Evolutionary conservation across 345 rosid species (phyloP).

Genomic region (Rhizophora mangle): DNA sequence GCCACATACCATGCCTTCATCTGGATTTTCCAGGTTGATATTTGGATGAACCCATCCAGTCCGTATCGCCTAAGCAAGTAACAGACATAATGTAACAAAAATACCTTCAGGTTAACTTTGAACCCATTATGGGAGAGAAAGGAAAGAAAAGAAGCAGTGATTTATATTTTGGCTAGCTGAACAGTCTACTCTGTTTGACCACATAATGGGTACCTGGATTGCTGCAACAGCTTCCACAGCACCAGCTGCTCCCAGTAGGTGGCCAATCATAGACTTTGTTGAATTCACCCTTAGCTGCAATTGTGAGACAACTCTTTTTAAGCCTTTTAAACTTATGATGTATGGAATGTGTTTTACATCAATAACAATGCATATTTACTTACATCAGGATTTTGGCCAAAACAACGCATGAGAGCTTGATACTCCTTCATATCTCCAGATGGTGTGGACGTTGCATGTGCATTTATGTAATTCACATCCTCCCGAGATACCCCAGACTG

Average conservation of each 20-base stretch:
- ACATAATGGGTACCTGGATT: slow-evolving; percentile 54
- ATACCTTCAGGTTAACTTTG: background rate
- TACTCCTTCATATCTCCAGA: slow-evolving; percentile 88
- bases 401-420: slow-evolving; percentile 69
- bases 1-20: slow-evolving; percentile 63
- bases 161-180: background rate
- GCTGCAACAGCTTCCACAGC: slow-evolving; percentile 88
- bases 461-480: slow-evolving; percentile 80
- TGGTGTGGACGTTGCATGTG: slow-evolving; percentile 91
- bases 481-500: slow-evolving; percentile 64
- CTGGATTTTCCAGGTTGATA: slow-evolving; percentile 85
- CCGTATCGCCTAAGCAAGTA: slow-evolving; percentile 62
- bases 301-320: slow-evolving; percentile 12
- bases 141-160: background rate
- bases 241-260: slow-evolving; percentile 91
- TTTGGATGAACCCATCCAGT: slow-evolving; percentile 98
- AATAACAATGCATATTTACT: slow-evolving; percentile 11
- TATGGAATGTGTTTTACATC: background rate
- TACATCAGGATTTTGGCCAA: slow-evolving; percentile 80
- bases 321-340: slow-evolving; percentile 11
- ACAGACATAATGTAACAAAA: background rate
- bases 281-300: slow-evolving; percentile 76
- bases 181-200: background rate
- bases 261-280: slow-evolving; percentile 95
- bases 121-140: background rate